These are phyloP conservation scores for Psilocybe cyanescens DNA, from an alignment of 768 basidiomycete genomes.

Conservation along the genomic window DNA sequence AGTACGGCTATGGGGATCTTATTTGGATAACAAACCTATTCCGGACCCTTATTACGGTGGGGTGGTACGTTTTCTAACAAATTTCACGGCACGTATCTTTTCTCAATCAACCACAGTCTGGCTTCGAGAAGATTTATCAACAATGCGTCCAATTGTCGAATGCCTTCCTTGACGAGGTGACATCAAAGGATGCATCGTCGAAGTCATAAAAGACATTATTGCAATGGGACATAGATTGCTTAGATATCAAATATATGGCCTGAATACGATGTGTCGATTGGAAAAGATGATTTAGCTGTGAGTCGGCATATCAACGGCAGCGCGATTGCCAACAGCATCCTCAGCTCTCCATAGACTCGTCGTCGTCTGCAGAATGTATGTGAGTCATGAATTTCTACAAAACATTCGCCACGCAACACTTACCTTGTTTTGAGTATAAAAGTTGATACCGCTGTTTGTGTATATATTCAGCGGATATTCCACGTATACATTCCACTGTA, in stretches of 20 bases:
- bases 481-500: not conserved
- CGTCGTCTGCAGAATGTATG: constrained; percentile 61
- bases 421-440: constrained; percentile 96
- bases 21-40: constrained; percentile 70
- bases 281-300: constrained; percentile 48
- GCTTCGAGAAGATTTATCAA: constrained; percentile 78
- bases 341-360: constrained; percentile 93
- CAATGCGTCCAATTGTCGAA: constrained; percentile 77
- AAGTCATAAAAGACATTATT: not conserved
- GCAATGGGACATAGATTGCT: not conserved
- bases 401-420: not conserved
- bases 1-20: constrained; percentile 82
- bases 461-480: constrained; percentile 1
- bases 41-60: constrained; percentile 87
- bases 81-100: not conserved
- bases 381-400: not conserved
- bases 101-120: constrained; percentile 42
- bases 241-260: not conserved
- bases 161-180: constrained; percentile 77
- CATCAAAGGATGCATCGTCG: constrained; percentile 26
- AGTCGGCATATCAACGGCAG: constrained; percentile 89
- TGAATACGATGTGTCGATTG: not conserved
- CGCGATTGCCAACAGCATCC: constrained; percentile 77
- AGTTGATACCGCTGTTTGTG: constrained; percentile 76
- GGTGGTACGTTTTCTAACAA: constrained; percentile 41